Evolutionary conservation across 164 flowering plant genomes (phyloP).

Genomic region (Liriodendron chinense): DNA sequence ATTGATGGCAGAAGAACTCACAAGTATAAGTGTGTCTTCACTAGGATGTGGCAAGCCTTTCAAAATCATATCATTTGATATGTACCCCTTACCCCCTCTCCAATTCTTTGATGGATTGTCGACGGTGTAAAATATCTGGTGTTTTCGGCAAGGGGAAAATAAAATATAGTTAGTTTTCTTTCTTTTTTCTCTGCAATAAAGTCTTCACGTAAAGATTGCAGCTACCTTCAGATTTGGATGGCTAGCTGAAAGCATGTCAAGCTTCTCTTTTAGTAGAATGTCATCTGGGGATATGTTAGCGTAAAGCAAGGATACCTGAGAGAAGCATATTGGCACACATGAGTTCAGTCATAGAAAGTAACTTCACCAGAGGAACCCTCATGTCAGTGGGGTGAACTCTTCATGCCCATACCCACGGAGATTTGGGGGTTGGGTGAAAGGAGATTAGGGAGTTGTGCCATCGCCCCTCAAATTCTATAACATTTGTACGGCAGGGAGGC

Average conservation of each 20-base stretch:
- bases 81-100: constrained; percentile 83
- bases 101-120: constrained; percentile 86
- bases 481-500: neutral
- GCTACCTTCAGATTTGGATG: constrained; percentile 93
- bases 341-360: neutral
- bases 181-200: neutral
- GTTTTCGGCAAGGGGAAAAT: neutral
- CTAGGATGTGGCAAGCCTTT: constrained; percentile 92
- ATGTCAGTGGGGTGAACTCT: neutral
- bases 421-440: neutral
- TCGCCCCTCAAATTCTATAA: neutral
- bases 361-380: neutral
- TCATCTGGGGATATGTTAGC: constrained; percentile 95
- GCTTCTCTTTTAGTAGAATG: constrained; percentile 89
- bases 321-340: constrained; percentile 6
- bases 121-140: constrained; percentile 85
- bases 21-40: constrained; percentile 81
- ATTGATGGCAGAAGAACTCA: constrained; percentile 33
- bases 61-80: constrained; percentile 73
- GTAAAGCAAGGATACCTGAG: constrained; percentile 79
- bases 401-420: neutral
- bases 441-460: neutral
- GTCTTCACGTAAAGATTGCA: neutral
- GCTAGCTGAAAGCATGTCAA: constrained; percentile 73
- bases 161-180: too few species aligned